Conservation (phyloP, 805 yeast species). For the Jamesozyma gamospora region DNA sequence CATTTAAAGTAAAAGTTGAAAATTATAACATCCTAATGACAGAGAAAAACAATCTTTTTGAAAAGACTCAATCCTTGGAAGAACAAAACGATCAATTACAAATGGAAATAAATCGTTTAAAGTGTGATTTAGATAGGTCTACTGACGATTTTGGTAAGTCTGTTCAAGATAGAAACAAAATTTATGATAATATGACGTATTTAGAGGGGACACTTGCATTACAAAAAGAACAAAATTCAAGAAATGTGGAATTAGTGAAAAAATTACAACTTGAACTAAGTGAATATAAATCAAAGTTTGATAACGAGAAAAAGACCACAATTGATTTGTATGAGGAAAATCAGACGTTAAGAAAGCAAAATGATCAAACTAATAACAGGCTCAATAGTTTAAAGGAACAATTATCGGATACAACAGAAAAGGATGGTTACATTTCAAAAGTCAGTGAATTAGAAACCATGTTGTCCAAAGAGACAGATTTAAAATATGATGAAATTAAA, state of each 20-base stretch:
- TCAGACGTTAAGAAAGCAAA: conserved; percentile 47
- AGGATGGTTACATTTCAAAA: conserved; percentile 48
- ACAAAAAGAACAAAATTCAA: conserved; percentile 24
- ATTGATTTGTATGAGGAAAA: conserved; percentile 57
- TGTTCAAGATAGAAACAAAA: conserved; percentile 16
- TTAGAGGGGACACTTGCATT: conserved; percentile 24
- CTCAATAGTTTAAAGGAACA: conserved; percentile 39
- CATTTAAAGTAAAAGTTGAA: conserved; percentile 38
- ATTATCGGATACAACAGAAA: conserved; percentile 41
- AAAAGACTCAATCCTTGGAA: conserved; percentile 50
- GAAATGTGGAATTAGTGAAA: conserved; percentile 31
- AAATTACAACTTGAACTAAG: conserved; percentile 26
- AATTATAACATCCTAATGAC: conserved; percentile 37
- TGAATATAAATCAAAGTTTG: conserved; percentile 27
- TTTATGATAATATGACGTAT: conserved; percentile 14
- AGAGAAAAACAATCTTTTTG: conserved; percentile 49
- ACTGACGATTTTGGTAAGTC: conserved; percentile 10
- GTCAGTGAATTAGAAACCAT: conserved; percentile 43
- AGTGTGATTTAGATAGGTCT: conserved; percentile 6
- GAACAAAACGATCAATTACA: conserved; percentile 54
- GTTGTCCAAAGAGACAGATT: conserved; percentile 38
- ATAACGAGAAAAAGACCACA: conserved; percentile 40
- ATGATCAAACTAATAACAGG: conserved; percentile 40
- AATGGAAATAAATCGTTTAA: conserved; percentile 41
- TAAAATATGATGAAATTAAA: conserved; percentile 44